Evolutionary conservation across 495 filamentous ascomycete genomes (phyloP), one percentile per base, ranked within the genome.

Genomic region (Aspergillus steynii): DNA sequence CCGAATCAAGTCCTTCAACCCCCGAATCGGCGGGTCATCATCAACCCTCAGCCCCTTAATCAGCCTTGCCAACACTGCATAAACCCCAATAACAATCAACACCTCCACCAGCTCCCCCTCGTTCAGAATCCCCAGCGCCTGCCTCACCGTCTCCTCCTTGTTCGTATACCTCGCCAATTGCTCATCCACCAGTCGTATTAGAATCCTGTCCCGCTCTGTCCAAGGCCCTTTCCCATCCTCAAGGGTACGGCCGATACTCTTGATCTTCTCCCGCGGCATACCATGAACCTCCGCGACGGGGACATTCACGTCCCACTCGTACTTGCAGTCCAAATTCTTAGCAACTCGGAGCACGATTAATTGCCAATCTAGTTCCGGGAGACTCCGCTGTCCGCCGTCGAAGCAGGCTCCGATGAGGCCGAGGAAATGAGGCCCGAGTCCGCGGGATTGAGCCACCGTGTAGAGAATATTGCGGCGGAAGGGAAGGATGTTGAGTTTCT

Each of bases 11-110:
- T 55, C 57, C 49, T 54, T 49, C 34, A 61, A 10, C 8, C 46
- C 53, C 29, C 56, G 57, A 56, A 56, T 54, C 53, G 49, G 32
- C 53, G 28, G 15, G 26, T 63, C 60, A 46, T 58, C 55, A 52
- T 66, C 56, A 5, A 66, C 60, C 27, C 34, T 50, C 47, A 59
- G 25, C 1, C 50, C 56, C n/a, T 59, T 63, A 0, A 59, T 63
- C 45, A 63, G 3, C 46, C 61, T 15, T 7, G 61, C 61, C 42
- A 63, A 32, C 10, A 56, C 5, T n/a, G 46, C 61, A 56, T 63
- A 63, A 28, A 59, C 32, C 1, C 61, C 61, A 6, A 59, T 59
- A 6, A 63, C 45, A 26, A 63, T 52, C 29, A 59, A 31, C 37
- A 59, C 61, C 56, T 63, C 61, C 29, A 63, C 61, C 8, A 63